These are phyloP conservation scores for Trichoderma virens DNA, from an alignment of 495 filamentous ascomycete species.

Conservation along the genomic window DNA sequence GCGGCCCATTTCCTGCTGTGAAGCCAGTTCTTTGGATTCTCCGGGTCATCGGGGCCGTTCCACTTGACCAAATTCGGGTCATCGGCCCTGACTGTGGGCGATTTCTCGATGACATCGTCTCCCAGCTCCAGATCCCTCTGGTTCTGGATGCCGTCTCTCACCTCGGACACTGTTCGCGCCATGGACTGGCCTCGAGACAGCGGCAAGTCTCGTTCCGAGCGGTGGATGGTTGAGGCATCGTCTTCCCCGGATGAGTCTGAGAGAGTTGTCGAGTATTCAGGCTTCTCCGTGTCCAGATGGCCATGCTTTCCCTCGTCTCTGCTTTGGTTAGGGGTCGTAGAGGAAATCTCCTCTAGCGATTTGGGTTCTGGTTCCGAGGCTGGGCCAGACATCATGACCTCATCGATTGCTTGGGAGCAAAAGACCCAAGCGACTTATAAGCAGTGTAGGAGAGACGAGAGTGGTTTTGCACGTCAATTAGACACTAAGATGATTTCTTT, in stretches of 20 bases:
- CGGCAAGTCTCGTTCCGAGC: not conserved
- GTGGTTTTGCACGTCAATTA: not conserved
- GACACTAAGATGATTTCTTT: not conserved
- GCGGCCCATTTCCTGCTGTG: slow-evolving; percentile 52
- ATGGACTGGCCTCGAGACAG: slow-evolving; percentile 3
- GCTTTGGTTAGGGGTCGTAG: not conserved
- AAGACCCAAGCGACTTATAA: not conserved
- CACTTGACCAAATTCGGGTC: slow-evolving; percentile 31
- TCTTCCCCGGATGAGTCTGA: slow-evolving; percentile 11
- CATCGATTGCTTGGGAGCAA: too few species aligned
- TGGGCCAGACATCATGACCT: not conserved
- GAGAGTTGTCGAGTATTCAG: not conserved
- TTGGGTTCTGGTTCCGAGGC: not conserved
- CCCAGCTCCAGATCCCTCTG: slow-evolving; percentile 22
- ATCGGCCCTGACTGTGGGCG: slow-evolving; percentile 14
- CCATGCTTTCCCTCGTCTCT: not conserved
- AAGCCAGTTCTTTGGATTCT: slow-evolving; percentile 54
- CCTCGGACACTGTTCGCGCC: slow-evolving; percentile 22
- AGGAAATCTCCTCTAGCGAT: not conserved
- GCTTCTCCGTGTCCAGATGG: slow-evolving; percentile 9
- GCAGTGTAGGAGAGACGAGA: not conserved
- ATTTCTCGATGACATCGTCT: slow-evolving; percentile 16
- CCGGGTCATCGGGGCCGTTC: slow-evolving; percentile 45
- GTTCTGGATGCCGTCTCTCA: slow-evolving; percentile 24
- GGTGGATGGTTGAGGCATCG: not conserved